Conservation (phyloP, 495 filamentous ascomycete species). For the Talaromyces borbonicus region DNA sequence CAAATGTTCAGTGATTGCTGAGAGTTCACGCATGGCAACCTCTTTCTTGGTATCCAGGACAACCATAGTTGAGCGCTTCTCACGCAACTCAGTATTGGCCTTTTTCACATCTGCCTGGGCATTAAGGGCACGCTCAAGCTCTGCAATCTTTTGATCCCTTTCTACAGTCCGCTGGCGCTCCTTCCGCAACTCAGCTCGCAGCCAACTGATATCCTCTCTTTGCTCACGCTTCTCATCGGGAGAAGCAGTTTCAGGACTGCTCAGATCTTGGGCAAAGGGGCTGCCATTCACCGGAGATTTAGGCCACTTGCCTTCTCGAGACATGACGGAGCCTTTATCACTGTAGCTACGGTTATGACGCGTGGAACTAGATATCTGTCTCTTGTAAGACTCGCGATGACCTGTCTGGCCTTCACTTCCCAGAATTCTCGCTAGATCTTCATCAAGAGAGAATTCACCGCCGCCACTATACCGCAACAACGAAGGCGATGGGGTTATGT, state of each 20-base stretch:
- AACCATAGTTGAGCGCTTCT: constrained; percentile 96
- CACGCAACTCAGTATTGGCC: constrained; percentile 74
- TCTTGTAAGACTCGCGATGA: constrained; percentile 57
- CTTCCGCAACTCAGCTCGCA: constrained; percentile 69
- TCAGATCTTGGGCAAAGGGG: constrained; percentile 50
- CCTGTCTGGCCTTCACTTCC: constrained; percentile 48
- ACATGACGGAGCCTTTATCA: constrained; percentile 45
- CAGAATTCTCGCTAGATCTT: constrained; percentile 78
- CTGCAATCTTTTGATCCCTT: constrained; percentile 66
- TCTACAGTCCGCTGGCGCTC: constrained; percentile 73
- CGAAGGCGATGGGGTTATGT: constrained; percentile 49
- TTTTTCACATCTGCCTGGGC: constrained; percentile 72
- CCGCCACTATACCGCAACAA: constrained; percentile 63
- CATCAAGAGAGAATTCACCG: constrained; percentile 79
- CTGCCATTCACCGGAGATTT: constrained; percentile 66
- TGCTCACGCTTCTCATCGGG: constrained; percentile 45
- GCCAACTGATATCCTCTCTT: constrained; percentile 59
- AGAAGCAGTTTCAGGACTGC: constrained; percentile 58
- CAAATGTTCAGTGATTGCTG: constrained; percentile 71
- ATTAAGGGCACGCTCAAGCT: constrained; percentile 65
- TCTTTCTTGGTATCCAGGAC: constrained; percentile 90
- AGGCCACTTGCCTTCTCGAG: constrained; percentile 51
- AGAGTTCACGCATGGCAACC: constrained; percentile 85
- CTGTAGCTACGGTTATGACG: constrained; percentile 90
- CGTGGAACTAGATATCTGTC: constrained; percentile 83